phyloP scores from a whole-genome alignment of 495 filamentous ascomycete genomes.

The Aspergillus olivimuriae region DNA sequence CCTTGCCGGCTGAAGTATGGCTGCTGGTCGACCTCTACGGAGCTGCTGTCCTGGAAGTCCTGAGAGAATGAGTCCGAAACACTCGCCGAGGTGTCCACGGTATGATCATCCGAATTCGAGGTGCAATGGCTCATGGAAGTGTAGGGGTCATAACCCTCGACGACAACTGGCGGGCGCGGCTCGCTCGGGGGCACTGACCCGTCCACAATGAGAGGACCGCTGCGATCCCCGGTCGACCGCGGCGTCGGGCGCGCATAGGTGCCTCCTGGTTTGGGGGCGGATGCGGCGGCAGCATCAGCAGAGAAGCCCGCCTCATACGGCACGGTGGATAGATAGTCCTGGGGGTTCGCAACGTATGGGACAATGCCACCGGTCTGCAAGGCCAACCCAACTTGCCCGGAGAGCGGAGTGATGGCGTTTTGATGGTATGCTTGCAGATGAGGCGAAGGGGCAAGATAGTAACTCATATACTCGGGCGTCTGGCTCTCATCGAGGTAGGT shows the following conservation, averaged over 20 bases:
- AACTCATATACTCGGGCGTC: slow-evolving; percentile 58
- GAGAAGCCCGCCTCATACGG: slow-evolving; percentile 23
- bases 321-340: slow-evolving; percentile 35
- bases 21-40: slow-evolving; percentile 32
- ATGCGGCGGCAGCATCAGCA: slow-evolving; percentile 16
- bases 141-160: slow-evolving; percentile 29
- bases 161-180: slow-evolving; percentile 17
- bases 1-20: slow-evolving; percentile 23
- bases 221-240: slow-evolving; percentile 26
- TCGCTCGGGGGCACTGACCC: slow-evolving; percentile 37
- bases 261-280: slow-evolving; percentile 11
- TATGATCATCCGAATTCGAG: slow-evolving; percentile 38
- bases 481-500: slow-evolving; percentile 41
- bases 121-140: slow-evolving; percentile 26
- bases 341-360: slow-evolving; percentile 32
- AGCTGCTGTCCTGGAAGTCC: slow-evolving; percentile 32
- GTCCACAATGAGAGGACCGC: slow-evolving; percentile 42
- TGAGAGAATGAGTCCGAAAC: slow-evolving; percentile 38
- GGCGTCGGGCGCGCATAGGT: slow-evolving; percentile 17
- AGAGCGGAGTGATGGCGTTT: slow-evolving; percentile 36
- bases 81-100: slow-evolving; percentile 35
- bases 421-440: slow-evolving; percentile 46
- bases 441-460: slow-evolving; percentile 55
- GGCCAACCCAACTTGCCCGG: slow-evolving; percentile 41
- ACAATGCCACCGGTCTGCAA: slow-evolving; percentile 41